Percentiles rank a stretch among this genome's conserved stretches.
phyloP scores from a whole-genome alignment of 768 basidiomycete species.

The Grammothele lineata region DNA sequence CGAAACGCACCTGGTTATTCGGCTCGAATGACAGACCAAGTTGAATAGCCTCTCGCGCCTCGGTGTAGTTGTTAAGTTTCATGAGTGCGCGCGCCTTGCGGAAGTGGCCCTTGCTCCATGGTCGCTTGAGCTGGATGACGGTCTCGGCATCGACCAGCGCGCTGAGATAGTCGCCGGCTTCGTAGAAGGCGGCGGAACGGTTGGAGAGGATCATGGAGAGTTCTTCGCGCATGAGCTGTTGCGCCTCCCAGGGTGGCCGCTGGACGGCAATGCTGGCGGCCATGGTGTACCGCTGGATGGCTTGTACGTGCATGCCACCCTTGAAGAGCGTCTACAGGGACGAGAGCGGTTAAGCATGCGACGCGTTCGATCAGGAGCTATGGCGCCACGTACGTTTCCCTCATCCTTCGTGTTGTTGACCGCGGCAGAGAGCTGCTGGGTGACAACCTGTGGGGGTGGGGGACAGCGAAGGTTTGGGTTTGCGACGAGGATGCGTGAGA shows the following conservation, averaged over 20 bases:
- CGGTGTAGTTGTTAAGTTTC: conserved; percentile 60
- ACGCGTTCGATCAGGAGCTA: not conserved
- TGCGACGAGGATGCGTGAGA: conserved; percentile 62
- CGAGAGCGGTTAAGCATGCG: conserved; percentile 2
- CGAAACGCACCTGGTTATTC: conserved; percentile 42
- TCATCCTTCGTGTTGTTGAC: conserved; percentile 86
- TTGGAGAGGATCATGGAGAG: conserved; percentile 88
- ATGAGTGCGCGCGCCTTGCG: conserved; percentile 87
- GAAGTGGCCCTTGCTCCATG: conserved; percentile 97
- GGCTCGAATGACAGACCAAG: conserved; percentile 87
- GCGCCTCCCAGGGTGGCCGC: conserved; percentile 88
- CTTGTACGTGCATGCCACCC: conserved; percentile 57
- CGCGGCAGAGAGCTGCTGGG: conserved; percentile 68
- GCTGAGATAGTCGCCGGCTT: conserved; percentile 67
- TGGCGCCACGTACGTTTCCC: conserved; percentile 70
- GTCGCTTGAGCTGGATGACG: conserved; percentile 77
- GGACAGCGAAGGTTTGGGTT: conserved; percentile 74
- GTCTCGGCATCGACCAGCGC: conserved; percentile 89
- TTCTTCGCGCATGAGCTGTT: conserved; percentile 81
- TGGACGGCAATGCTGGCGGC: conserved; percentile 74
- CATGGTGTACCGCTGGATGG: conserved; percentile 75
- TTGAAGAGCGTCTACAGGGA: conserved; percentile 70
- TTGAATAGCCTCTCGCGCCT: conserved; percentile 78
- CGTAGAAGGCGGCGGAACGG: conserved; percentile 82
- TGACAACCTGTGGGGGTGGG: conserved; percentile 74